Conservation (phyloP, 2,329 filamentous ascomycete genomes). For the Phyllosticta capitalensis region DNA sequence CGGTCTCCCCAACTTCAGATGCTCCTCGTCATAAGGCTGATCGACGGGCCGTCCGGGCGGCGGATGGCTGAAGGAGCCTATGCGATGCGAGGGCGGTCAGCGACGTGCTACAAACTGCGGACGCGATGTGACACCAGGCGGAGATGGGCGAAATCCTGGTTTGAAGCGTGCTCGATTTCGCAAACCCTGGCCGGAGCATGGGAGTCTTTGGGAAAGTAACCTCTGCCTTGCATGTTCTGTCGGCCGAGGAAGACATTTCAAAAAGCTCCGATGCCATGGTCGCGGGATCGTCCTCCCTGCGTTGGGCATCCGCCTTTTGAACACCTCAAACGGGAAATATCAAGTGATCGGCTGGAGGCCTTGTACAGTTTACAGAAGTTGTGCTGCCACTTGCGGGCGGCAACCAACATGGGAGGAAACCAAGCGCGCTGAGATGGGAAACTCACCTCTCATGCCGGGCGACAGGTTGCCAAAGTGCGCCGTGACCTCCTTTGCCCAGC, state of each 20-base stretch:
- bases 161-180: background rate
- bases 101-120: conserved; percentile 11
- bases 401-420: background rate
- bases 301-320: background rate
- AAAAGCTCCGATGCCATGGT: background rate
- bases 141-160: background rate
- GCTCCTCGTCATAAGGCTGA: conserved; percentile 35
- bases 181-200: background rate
- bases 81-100: conserved; percentile 36
- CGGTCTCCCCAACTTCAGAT: conserved; percentile 47
- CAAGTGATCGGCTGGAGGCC: background rate
- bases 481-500: conserved; percentile 69
- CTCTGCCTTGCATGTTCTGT: conserved; percentile 2
- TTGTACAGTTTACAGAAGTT: background rate
- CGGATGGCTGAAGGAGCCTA: conserved; percentile 55
- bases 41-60: conserved; percentile 39
- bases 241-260: background rate
- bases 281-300: background rate
- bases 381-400: background rate
- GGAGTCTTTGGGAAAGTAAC: background rate
- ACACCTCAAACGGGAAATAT: background rate
- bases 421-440: background rate
- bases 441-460: conserved; percentile 63
- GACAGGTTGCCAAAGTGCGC: conserved; percentile 84
- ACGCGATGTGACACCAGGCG: background rate